Evolutionary conservation across 208 protist genomes (phyloP), one percentile per base, ranked within the genome.

Genomic region (Crithidia fasciculata): DNA sequence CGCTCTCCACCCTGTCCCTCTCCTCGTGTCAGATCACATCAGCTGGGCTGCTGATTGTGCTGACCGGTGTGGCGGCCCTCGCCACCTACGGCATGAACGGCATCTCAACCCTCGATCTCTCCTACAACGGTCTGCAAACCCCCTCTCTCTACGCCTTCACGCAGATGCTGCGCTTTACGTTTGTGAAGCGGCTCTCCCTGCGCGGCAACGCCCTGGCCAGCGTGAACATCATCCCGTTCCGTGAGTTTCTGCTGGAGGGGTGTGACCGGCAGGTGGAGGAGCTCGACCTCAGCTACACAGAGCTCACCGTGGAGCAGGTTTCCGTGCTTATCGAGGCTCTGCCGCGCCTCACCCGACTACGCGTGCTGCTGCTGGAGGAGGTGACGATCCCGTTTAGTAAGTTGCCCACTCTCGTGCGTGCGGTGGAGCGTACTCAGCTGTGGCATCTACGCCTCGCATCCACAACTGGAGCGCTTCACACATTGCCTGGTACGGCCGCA

Each of bases 231-330:
- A 57, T 57, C 4, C 45, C 67, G 28, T 81, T 94, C 28, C 83
- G 82, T 16, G 89, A 94, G 15, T 87, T 95, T 79, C 72, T 96
- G 19, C 45, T 89, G 9, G 81, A 92, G 10, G 89, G 88, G 8
- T 88, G 83, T 50, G 69, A 52, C 15, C 55, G 8, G 8, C 39
- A 76, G 16, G 44, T 96, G 16, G 81, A 89, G 69, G 92, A 96
- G 76, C 78, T 96, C 16, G 89, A 94, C 49, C 74, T 96, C 44
- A 82, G 84, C 72, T 82, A 86, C 72, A 96, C 89, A 0, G 52
- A 43, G 40, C 82, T 96, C 16, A 81, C 82, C 28, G 43, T 45
- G 3, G 73, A 41, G 45, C 88, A 96, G 58, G 66, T 90, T 12
- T 82, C 70, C 41, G 68, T 78, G 4, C 44, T 96, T 40, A 90